Evolutionary conservation across 306 rosid genomes (phyloP).

Genomic region (Geum urbanum): DNA sequence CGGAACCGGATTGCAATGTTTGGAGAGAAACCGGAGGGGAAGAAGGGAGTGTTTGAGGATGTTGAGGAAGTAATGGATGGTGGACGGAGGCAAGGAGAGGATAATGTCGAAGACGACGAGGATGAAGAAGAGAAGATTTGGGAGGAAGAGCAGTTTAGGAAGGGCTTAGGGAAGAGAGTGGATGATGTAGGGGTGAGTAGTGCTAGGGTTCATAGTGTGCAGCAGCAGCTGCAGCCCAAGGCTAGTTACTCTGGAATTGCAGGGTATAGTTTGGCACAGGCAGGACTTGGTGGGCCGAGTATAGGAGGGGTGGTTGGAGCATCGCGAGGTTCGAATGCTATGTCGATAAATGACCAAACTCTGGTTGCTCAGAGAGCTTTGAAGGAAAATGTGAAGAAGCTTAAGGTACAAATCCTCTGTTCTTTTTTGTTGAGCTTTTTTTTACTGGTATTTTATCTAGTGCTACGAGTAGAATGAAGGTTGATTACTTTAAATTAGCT

Average conservation of each 20-base stretch:
- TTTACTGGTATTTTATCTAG: not conserved
- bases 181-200: constrained; percentile 61
- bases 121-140: constrained; percentile 88
- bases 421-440: not conserved
- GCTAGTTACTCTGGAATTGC: constrained; percentile 35
- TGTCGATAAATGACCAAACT: constrained; percentile 67
- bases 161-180: constrained; percentile 91
- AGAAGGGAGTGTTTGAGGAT: constrained; percentile 88
- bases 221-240: constrained; percentile 28
- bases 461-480: not conserved
- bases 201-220: constrained; percentile 46
- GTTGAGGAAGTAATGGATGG: constrained; percentile 48
- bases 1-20: constrained; percentile 69
- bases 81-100: constrained; percentile 30
- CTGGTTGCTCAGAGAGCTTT: constrained; percentile 61
- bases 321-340: constrained; percentile 43
- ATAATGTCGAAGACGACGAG: constrained; percentile 34
- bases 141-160: constrained; percentile 94
- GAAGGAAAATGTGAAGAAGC: constrained; percentile 61
- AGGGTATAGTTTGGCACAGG: constrained; percentile 42
- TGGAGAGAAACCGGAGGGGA: constrained; percentile 65
- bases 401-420: constrained; percentile 50
- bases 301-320: constrained; percentile 55
- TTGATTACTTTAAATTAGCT: not conserved
- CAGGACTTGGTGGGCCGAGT: constrained; percentile 35